Conservation (phyloP, 140 eudicot species). For the Flaveria floridana region DNA sequence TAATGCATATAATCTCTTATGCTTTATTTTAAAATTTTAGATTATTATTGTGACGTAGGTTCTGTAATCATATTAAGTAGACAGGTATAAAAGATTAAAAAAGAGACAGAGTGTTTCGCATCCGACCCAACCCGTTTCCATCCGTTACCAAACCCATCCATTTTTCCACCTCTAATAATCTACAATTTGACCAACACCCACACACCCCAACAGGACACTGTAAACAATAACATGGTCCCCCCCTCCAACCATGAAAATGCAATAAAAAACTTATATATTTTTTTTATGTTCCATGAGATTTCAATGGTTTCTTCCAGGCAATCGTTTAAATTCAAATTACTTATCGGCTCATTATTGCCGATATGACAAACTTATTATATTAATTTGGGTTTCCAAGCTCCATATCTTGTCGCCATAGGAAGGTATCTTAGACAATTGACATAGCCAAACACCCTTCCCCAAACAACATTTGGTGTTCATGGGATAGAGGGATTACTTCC, state of each 20-base stretch:
- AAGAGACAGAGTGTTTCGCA: background rate
- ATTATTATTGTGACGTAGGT: background rate
- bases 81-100: background rate
- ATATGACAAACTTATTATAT: background rate
- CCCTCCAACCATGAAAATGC: background rate
- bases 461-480: conserved; percentile 15
- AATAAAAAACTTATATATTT: background rate
- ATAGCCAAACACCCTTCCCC: background rate
- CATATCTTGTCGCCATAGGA: background rate
- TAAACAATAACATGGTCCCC: background rate
- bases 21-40: background rate
- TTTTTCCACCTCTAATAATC: background rate
- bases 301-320: background rate
- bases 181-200: background rate
- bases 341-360: background rate
- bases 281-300: background rate
- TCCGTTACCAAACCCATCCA: background rate
- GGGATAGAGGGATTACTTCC: background rate
- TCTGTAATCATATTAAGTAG: background rate
- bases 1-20: background rate
- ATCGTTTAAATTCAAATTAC: background rate
- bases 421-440: background rate
- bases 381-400: conserved; percentile 4
- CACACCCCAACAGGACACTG: background rate
- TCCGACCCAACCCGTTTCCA: background rate